phyloP scores from a whole-genome alignment of 352 stramenopile species.

The Globisporangium spiculum region DNA sequence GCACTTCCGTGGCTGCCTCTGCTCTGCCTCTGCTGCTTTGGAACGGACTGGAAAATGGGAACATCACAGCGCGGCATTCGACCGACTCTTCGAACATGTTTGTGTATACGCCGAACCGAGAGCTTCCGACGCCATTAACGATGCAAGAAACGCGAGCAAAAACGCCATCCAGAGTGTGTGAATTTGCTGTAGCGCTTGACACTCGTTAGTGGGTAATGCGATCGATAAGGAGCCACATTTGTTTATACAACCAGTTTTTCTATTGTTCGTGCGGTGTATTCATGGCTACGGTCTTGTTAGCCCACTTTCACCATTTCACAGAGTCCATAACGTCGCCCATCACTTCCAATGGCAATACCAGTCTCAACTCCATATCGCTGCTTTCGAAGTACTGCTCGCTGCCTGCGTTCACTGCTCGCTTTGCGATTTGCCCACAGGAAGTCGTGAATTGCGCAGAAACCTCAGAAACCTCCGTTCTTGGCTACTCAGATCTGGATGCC shows the following conservation, averaged over 20 bases:
- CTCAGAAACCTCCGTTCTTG: not conserved
- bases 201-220: conserved; percentile 7
- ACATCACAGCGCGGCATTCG: not conserved
- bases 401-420: not conserved
- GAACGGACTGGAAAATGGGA: conserved; percentile 2
- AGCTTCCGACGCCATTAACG: not conserved
- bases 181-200: conserved; percentile 4
- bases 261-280: not conserved
- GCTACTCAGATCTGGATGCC: not conserved
- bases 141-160: conserved; percentile 1
- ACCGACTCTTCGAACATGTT: conserved; percentile 4
- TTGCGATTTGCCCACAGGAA: not conserved
- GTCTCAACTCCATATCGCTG: not conserved
- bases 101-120: not conserved
- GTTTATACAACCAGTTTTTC: conserved; percentile 3
- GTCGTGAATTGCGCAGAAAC: not conserved
- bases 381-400: not conserved
- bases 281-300: not conserved
- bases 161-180: not conserved
- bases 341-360: not conserved
- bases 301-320: not conserved
- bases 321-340: not conserved
- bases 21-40: not conserved
- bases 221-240: conserved; percentile 3
- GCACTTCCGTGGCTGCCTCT: not conserved